These are phyloP conservation scores for Metarhizium rileyi DNA, from an alignment of 2,329 filamentous ascomycete genomes.

Conservation along the genomic window DNA sequence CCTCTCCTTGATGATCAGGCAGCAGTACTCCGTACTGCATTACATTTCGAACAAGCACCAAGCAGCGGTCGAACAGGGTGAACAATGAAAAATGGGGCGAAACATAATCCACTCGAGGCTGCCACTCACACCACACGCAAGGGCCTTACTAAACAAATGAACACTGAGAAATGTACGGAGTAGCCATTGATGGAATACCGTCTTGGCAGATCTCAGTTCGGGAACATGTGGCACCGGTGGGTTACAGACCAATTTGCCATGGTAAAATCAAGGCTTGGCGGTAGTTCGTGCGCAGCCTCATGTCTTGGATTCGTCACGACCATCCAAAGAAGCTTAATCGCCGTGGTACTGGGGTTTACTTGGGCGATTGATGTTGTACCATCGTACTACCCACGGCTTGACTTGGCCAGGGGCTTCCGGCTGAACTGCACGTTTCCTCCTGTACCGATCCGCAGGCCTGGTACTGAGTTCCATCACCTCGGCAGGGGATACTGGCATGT, in stretches of 20 bases:
- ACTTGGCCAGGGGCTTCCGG: not conserved
- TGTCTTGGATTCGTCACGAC: slow-evolving; percentile 2
- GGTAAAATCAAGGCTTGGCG: slow-evolving; percentile 1
- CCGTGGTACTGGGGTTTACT: not conserved
- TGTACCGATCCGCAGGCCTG: not conserved
- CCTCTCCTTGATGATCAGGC: no score
- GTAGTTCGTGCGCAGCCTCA: not conserved
- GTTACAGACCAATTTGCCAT: not conserved
- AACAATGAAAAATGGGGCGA: not conserved
- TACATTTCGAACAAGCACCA: no score
- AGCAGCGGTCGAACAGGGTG: no score
- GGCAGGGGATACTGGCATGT: not conserved
- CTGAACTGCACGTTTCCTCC: not conserved
- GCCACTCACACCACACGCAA: not conserved
- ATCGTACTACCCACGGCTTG: not conserved
- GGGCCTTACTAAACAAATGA: not conserved
- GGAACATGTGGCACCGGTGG: not conserved
- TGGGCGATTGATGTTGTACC: not conserved
- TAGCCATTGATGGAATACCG: not conserved
- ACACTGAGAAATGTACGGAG: not conserved
- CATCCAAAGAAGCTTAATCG: not conserved
- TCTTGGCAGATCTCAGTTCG: slow-evolving; percentile 4
- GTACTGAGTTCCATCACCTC: not conserved
- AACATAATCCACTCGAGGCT: not conserved
- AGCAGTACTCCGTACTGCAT: no score